phyloP scores from a whole-genome alignment of 1,284 basidiomycete genomes.

The Boletus smithii region DNA sequence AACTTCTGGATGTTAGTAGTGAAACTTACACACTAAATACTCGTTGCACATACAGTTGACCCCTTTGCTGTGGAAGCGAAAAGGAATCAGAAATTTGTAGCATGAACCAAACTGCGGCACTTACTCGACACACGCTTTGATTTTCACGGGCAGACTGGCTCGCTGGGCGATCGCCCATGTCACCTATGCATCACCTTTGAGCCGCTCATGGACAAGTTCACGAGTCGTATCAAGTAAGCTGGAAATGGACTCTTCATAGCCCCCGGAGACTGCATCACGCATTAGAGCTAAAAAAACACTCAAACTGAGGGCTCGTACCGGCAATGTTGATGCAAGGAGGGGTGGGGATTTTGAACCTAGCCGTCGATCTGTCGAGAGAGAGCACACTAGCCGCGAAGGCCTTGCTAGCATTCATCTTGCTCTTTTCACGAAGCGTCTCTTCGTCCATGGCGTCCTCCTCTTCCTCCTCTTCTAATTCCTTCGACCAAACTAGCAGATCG shows the following conservation, averaged over 20 bases:
- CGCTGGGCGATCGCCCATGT: conserved; percentile 9
- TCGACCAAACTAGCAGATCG: neutral
- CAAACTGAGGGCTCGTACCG: neutral
- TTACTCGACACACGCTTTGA: conserved; percentile 10
- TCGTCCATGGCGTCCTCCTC: neutral
- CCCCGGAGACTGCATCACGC: neutral
- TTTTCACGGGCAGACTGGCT: conserved; percentile 7
- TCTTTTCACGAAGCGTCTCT: neutral
- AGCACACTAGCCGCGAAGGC: neutral
- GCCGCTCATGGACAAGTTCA: conserved; percentile 2
- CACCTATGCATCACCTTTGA: conserved; percentile 13
- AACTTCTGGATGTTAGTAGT: neutral
- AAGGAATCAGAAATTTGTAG: neutral
- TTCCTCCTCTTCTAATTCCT: neutral
- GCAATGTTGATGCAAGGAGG: conserved; percentile 2
- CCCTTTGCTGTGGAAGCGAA: conserved; percentile 5
- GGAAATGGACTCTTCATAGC: conserved; percentile 1
- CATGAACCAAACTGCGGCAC: neutral
- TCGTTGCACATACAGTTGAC: conserved; percentile 6
- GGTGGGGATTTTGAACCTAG: neutral
- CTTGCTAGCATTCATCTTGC: neutral
- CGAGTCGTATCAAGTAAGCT: conserved; percentile 1
- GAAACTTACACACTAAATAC: neutral
- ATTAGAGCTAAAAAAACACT: neutral
- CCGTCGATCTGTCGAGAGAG: conserved; percentile 1